A percentile compares a stretch with the other conserved stretches of the same genome.
phyloP scores from a whole-genome alignment of 2,329 filamentous ascomycete genomes.

The Fusarium domesticum region DNA sequence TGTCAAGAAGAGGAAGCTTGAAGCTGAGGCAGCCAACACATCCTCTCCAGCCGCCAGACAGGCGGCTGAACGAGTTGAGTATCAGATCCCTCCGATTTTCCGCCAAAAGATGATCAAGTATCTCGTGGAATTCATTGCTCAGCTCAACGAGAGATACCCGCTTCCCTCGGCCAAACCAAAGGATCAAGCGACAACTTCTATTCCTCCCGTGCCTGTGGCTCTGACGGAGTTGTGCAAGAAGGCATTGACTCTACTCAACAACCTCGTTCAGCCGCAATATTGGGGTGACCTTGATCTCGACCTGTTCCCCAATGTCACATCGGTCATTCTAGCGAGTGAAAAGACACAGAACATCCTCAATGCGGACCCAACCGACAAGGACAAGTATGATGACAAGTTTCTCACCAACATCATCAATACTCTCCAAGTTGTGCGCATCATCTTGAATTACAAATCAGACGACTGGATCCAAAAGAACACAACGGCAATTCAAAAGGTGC shows the following conservation, averaged over 20 bases:
- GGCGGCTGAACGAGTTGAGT: constrained; percentile 60
- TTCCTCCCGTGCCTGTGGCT: constrained; percentile 47
- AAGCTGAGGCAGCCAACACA: constrained; percentile 55
- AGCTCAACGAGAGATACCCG: constrained; percentile 79
- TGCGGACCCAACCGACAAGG: constrained; percentile 60
- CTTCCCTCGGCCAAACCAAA: constrained; percentile 68
- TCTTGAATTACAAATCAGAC: constrained; percentile 82
- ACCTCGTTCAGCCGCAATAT: constrained; percentile 79
- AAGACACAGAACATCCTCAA: constrained; percentile 62
- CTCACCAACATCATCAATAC: constrained; percentile 89
- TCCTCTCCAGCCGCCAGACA: constrained; percentile 51
- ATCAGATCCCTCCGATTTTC: constrained; percentile 62
- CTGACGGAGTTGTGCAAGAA: constrained; percentile 81
- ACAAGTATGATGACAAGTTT: constrained; percentile 79
- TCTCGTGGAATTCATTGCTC: constrained; percentile 90
- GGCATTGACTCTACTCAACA: constrained; percentile 75
- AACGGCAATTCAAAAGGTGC: constrained; percentile 74
- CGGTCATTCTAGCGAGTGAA: constrained; percentile 79
- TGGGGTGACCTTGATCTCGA: constrained; percentile 94
- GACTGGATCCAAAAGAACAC: constrained; percentile 87
- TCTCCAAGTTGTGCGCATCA: constrained; percentile 84
- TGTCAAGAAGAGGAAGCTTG: constrained; percentile 72
- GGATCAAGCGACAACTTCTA: constrained; percentile 45
- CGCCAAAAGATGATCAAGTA: constrained; percentile 88
- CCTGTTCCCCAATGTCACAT: constrained; percentile 84